A percentile compares a stretch with the other conserved stretches of the same genome.
phyloP scores from a whole-genome alignment of 495 filamentous ascomycete species.

The Trichocladium uniseriatum region DNA sequence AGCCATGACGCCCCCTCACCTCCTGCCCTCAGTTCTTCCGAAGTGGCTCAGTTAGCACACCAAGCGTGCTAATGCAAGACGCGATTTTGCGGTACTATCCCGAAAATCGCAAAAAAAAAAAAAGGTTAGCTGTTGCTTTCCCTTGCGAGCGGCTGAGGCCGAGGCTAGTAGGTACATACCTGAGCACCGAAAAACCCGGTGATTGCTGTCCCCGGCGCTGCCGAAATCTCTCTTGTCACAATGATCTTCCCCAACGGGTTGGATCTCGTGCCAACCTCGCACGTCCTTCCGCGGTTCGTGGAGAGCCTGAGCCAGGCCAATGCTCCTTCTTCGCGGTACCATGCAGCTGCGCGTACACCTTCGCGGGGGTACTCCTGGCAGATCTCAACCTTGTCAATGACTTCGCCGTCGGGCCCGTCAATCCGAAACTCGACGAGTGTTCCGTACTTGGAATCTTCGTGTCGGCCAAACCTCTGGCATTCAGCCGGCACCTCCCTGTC shows the following conservation, averaged over 20 bases:
- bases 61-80: not conserved
- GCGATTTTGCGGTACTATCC: not conserved
- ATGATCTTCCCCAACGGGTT: not conserved
- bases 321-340: not conserved
- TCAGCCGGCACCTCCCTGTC: not conserved
- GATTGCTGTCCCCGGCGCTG: not conserved
- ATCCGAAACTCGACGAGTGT: not conserved
- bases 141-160: too few relatives aligned
- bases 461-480: not conserved
- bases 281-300: not conserved
- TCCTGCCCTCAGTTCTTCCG: too few relatives aligned
- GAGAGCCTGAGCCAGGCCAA: not conserved
- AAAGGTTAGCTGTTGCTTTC: too few relatives aligned
- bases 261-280: not conserved
- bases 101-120: not conserved
- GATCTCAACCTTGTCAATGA: not conserved
- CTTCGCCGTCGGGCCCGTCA: not conserved
- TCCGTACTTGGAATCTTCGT: not conserved
- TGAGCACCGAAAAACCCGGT: not conserved
- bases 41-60: not conserved
- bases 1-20: too few relatives aligned
- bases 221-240: not conserved
- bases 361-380: not conserved
- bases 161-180: not conserved
- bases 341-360: too few relatives aligned